Evolutionary conservation across 164 flowering plant species (phyloP), one percentile per base, ranked within the genome.

Genomic region (Vitis rupestris): DNA sequence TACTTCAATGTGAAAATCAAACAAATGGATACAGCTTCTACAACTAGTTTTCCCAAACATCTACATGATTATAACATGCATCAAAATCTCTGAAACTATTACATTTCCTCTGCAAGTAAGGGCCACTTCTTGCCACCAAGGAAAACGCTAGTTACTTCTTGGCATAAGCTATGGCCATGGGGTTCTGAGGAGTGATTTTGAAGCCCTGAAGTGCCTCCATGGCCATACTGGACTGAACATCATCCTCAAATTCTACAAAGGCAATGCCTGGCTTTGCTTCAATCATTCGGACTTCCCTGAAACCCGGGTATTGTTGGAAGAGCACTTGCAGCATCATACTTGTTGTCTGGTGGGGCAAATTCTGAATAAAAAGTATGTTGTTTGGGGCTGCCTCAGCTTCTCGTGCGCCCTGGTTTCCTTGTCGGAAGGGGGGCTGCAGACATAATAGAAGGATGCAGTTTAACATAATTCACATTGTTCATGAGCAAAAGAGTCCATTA

Each of bases 181-280:
- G 91, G 59, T 89, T 84, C 44, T 89, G 94, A 27, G 93, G 92
- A 57, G 88, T 82, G 65, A 95, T 87, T 72, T 87, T 90, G 82
- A 95, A 95, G 65, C 95, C 95, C 65, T 91, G 99, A 75, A 95
- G 99, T 51, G 89, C 87, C 65, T 91, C 87, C 97, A 95, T 90
- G 53, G 99, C 97, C 60, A 83, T 78, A 37, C 93, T 74, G 0
- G 99, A 83, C 67, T 90, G 94, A 55, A 80, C 83, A 49, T 95
- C 99, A 74, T 93, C 93, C 63, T 83, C 98, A 79, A 80, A 95
- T 70, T 95, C 99, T n/a, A 95, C 97, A 76, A 93, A 95, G 19
- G 97, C 94, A 74, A 95, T 93, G 10, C 98, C 98, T n/a, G 99
- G 99, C 86, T 91, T 95, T 59, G 99, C 94, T 71, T 90, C 94